A percentile compares a stretch with the other conserved stretches of the same genome.
These are phyloP conservation scores for Cardamine occulta DNA, from an alignment of 345 rosid genomes.

Conservation along the genomic window DNA sequence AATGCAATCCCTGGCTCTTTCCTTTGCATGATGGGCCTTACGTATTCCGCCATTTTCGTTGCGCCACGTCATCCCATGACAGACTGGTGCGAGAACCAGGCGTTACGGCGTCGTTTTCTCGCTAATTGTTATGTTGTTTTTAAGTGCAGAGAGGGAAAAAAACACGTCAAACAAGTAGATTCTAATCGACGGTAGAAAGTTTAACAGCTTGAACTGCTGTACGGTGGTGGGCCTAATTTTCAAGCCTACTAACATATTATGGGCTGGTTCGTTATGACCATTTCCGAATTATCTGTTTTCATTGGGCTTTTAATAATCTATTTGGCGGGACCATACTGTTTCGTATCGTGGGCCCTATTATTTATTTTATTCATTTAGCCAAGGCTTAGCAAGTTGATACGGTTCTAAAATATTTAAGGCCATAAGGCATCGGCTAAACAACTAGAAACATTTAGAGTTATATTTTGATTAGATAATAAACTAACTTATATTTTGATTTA, in stretches of 20 bases:
- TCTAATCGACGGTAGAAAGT: neutral
- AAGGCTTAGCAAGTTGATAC: neutral
- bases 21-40: conserved; percentile 44
- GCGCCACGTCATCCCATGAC: conserved; percentile 38
- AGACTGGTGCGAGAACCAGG: conserved; percentile 24
- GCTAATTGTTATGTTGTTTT: neutral
- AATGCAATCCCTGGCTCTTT: conserved; percentile 33
- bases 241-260: neutral
- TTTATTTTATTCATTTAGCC: neutral
- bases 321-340: neutral
- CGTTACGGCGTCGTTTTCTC: conserved; percentile 39
- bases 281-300: neutral
- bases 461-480: too few relatives aligned
- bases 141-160: neutral
- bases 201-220: neutral
- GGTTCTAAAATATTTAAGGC: neutral
- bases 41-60: conserved; percentile 36
- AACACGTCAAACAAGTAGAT: neutral
- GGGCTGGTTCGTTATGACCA: neutral
- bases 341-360: neutral
- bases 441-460: neutral
- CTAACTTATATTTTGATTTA: neutral
- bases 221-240: neutral
- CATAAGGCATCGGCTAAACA: neutral
- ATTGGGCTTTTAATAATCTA: neutral